Conservation (phyloP, 108 stramenopile species). For the Cyclotella atomus region DNA sequence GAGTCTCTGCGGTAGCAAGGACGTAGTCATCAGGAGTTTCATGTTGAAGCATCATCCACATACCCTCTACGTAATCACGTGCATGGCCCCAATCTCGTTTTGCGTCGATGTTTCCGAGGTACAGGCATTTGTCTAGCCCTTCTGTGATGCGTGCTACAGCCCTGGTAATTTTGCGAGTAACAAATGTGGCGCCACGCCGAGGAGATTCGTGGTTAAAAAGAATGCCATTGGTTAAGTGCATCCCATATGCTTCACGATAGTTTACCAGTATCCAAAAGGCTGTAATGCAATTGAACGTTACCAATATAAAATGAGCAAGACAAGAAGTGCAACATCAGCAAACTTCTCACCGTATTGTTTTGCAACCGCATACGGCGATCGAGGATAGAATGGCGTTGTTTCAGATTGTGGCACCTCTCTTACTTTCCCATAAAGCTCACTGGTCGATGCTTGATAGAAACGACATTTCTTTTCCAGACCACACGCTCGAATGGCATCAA, state of each 20-base stretch:
- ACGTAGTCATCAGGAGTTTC: constrained; percentile 98
- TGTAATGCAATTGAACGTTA: too few relatives aligned
- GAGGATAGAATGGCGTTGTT: constrained; percentile 99
- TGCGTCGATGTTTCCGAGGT: constrained; percentile 97
- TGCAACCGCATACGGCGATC: constrained; percentile 99
- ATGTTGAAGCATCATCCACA: constrained; percentile 99
- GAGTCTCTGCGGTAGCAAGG: constrained; percentile 96
- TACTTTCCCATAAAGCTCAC: constrained; percentile 99
- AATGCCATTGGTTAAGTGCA: constrained; percentile 97
- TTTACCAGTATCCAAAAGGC: constrained; percentile 98
- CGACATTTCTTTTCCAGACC: constrained; percentile 83
- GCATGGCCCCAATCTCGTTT: constrained; percentile 99
- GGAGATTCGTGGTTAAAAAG: constrained; percentile 99
- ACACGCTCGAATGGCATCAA: constrained; percentile 96
- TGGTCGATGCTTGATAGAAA: constrained; percentile 98
- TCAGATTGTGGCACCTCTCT: constrained; percentile 98
- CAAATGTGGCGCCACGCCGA: constrained; percentile 98
- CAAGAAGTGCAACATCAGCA: too few relatives aligned
- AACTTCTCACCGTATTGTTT: constrained; percentile 99
- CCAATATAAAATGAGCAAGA: too few relatives aligned
- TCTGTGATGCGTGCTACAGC: constrained; percentile 90
- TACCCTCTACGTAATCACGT: constrained; percentile 98
- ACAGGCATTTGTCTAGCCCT: constrained; percentile 89
- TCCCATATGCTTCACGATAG: constrained; percentile 99
- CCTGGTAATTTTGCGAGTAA: constrained; percentile 98